phyloP scores from a whole-genome alignment of 768 basidiomycete species.

The Leccinum variicolor region DNA sequence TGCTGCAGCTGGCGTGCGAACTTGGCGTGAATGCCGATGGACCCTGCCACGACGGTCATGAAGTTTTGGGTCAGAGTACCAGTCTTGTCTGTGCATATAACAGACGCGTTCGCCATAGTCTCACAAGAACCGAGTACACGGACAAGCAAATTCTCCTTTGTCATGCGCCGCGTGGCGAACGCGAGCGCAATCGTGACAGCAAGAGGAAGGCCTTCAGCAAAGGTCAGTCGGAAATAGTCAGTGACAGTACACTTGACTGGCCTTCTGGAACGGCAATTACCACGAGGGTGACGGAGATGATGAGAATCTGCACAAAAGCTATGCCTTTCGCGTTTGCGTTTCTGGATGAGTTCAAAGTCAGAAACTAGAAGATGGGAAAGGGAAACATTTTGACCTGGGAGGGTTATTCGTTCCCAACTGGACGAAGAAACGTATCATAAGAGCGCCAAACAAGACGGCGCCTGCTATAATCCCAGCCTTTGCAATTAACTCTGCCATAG shows the following conservation, averaged over 20 bases:
- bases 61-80: conserved; percentile 94
- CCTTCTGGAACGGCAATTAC: conserved; percentile 90
- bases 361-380: background rate
- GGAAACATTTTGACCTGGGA: conserved; percentile 39
- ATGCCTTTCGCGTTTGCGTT: conserved; percentile 82
- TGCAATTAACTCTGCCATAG: conserved; percentile 92
- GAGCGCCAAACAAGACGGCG: conserved; percentile 70
- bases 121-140: conserved; percentile 96
- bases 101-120: conserved; percentile 97
- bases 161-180: conserved; percentile 99
- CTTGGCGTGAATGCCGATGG: conserved; percentile 91
- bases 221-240: background rate
- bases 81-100: conserved; percentile 95
- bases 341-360: conserved; percentile 33
- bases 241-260: conserved; percentile 13
- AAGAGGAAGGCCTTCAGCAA: conserved; percentile 71
- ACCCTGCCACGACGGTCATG: conserved; percentile 97
- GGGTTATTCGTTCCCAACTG: conserved; percentile 67
- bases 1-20: conserved; percentile 79
- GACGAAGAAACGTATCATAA: conserved; percentile 96
- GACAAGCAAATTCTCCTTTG: conserved; percentile 89
- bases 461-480: conserved; percentile 85
- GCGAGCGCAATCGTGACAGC: conserved; percentile 96
- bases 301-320: conserved; percentile 87
- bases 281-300: conserved; percentile 90